Evolutionary conservation across 2,329 filamentous ascomycete species (phyloP).

Genomic region (Talaromyces piceae): DNA sequence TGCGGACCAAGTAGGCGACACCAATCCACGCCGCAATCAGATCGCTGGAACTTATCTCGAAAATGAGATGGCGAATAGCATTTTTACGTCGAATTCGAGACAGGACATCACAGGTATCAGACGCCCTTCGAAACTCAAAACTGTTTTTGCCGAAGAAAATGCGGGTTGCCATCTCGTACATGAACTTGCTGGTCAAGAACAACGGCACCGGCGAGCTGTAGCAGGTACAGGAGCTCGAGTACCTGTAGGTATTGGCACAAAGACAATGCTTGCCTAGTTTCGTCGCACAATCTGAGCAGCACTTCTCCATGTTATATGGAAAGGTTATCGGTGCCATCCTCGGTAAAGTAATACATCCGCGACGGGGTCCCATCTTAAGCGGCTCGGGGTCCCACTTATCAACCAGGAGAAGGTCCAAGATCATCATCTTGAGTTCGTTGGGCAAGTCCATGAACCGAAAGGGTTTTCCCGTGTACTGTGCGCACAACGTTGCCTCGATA

Average conservation of each 20-base stretch:
- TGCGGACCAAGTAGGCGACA: no score
- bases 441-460: constrained; percentile 20
- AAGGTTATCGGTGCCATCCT: neutral
- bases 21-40: no score
- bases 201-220: neutral
- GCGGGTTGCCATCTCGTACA: neutral
- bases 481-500: neutral
- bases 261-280: neutral
- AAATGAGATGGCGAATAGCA: neutral
- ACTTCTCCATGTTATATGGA: neutral
- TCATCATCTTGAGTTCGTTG: constrained; percentile 21
- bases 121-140: neutral
- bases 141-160: neutral
- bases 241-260: neutral
- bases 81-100: neutral
- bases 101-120: neutral
- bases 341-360: neutral
- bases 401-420: constrained; percentile 16
- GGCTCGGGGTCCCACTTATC: neutral
- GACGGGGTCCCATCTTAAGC: neutral
- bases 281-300: neutral
- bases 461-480: neutral
- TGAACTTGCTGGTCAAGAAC: neutral
- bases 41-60: no score
- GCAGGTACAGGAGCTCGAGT: neutral